phyloP scores from a whole-genome alignment of 345 rosid genomes.

The Hypericum perforatum region DNA sequence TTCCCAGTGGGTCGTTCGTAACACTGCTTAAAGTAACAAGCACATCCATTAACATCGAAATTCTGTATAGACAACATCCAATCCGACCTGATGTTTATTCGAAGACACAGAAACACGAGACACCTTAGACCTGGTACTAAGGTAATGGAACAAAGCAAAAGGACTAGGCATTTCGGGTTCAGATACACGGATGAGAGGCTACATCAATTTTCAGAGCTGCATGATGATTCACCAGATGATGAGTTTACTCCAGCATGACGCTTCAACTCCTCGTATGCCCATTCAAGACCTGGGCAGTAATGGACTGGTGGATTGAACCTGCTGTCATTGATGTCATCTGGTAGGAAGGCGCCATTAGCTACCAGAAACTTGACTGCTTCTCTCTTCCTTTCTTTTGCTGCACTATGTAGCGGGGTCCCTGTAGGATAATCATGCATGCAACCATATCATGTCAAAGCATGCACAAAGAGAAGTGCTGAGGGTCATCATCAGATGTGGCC shows the following conservation, averaged over 20 bases:
- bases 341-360: slow-evolving; percentile 83
- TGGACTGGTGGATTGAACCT: slow-evolving; percentile 94
- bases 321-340: slow-evolving; percentile 71
- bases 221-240: slow-evolving; percentile 40
- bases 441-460: neutral
- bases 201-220: slow-evolving; percentile 42
- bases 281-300: slow-evolving; percentile 92
- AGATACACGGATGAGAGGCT: too few relatives aligned
- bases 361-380: slow-evolving; percentile 77
- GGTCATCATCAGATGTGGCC: too few relatives aligned
- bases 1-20: too few relatives aligned
- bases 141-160: too few relatives aligned
- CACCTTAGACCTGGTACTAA: too few relatives aligned
- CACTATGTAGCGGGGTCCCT: slow-evolving; percentile 96
- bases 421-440: neutral
- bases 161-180: too few relatives aligned
- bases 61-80: too few relatives aligned
- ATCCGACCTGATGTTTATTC: too few relatives aligned
- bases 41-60: too few relatives aligned
- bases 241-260: slow-evolving; percentile 29
- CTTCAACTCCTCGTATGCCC: slow-evolving; percentile 90
- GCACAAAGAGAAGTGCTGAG: too few relatives aligned
- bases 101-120: too few relatives aligned
- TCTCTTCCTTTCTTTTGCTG: slow-evolving; percentile 77
- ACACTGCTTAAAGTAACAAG: too few relatives aligned